Conservation (phyloP, 1,284 basidiomycete species). For the Trametes pubescens region DNA sequence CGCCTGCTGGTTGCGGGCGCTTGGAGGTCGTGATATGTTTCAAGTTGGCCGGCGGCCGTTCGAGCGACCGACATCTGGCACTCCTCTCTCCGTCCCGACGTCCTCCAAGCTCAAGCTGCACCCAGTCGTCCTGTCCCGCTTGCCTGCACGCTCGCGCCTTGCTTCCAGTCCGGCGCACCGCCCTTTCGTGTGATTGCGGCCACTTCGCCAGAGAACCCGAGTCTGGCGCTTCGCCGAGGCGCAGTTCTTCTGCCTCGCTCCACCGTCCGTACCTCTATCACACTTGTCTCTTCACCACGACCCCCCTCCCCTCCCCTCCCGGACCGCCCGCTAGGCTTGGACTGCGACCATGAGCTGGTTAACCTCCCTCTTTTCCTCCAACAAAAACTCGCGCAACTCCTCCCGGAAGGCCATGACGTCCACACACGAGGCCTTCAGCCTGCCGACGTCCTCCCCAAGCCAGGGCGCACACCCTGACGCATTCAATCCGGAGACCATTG, state of each 20-base stretch:
- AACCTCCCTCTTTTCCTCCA: constrained; percentile 62
- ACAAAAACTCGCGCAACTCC: constrained; percentile 57
- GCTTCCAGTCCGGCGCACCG: constrained; percentile 13
- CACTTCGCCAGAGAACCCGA: constrained; percentile 19
- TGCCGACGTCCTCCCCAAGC: constrained; percentile 74
- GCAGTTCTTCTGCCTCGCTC: constrained; percentile 28
- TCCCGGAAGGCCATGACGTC: constrained; percentile 66
- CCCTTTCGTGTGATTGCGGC: constrained; percentile 20
- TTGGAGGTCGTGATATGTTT: constrained; percentile 29
- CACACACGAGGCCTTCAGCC: constrained; percentile 82
- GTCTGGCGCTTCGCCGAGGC: constrained; percentile 28
- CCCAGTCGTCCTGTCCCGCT: constrained; percentile 1
- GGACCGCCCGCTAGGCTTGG: constrained; percentile 15
- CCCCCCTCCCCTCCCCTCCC: constrained; percentile 16
- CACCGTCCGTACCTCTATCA: constrained; percentile 21
- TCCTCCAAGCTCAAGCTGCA: constrained; percentile 9
- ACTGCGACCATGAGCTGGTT: constrained; percentile 71
- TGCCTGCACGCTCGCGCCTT: constrained; percentile 6
- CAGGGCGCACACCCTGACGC: constrained; percentile 61
- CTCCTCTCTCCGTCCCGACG: constrained; percentile 5
- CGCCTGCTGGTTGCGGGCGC: constrained; percentile 6
- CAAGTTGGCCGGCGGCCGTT: constrained; percentile 17
- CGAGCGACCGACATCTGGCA: constrained; percentile 23
- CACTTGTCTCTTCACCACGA: constrained; percentile 20
- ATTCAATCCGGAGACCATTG: constrained; percentile 61